Conservation (phyloP, 2,329 filamentous ascomycete genomes). For the Phyllosticta citrichinensis region DNA sequence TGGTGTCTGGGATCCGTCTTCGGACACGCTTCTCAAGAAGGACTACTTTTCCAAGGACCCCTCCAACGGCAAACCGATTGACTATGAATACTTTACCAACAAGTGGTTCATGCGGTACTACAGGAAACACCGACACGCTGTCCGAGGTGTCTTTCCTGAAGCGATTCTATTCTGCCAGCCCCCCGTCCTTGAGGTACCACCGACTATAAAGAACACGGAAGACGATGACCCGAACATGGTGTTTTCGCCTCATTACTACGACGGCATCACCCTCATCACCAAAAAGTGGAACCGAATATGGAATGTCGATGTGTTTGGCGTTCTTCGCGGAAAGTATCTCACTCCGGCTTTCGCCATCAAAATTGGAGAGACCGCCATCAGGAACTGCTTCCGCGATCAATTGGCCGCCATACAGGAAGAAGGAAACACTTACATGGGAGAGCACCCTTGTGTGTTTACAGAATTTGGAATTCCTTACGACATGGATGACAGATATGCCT, state of each 20-base stretch:
- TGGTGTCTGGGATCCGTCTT: slow-evolving; percentile 80
- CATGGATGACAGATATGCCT: slow-evolving; percentile 94
- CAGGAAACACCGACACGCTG: slow-evolving; percentile 61
- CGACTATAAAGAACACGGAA: slow-evolving; percentile 70
- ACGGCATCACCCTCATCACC: slow-evolving; percentile 90
- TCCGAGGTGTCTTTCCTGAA: slow-evolving; percentile 66
- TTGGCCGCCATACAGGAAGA: slow-evolving; percentile 74
- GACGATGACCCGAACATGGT: slow-evolving; percentile 88
- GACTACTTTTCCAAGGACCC: slow-evolving; percentile 83
- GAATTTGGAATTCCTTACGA: slow-evolving; percentile 98
- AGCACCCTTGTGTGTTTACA: slow-evolving; percentile 79
- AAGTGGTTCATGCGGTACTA: slow-evolving; percentile 85
- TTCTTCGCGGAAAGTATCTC: slow-evolving; percentile 79
- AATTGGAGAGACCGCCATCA: slow-evolving; percentile 83
- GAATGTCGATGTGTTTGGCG: slow-evolving; percentile 92
- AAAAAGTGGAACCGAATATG: slow-evolving; percentile 98
- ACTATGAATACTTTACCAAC: slow-evolving; percentile 83
- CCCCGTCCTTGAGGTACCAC: slow-evolving; percentile 84
- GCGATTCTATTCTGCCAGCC: slow-evolving; percentile 87
- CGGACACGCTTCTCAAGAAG: slow-evolving; percentile 67
- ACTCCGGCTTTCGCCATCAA: slow-evolving; percentile 87
- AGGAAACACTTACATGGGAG: slow-evolving; percentile 77
- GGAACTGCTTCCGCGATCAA: slow-evolving; percentile 87
- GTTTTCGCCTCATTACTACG: slow-evolving; percentile 93
- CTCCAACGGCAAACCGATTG: slow-evolving; percentile 58